These are phyloP conservation scores for Quercus agrifolia DNA, from an alignment of 306 rosid species.

Conservation along the genomic window DNA sequence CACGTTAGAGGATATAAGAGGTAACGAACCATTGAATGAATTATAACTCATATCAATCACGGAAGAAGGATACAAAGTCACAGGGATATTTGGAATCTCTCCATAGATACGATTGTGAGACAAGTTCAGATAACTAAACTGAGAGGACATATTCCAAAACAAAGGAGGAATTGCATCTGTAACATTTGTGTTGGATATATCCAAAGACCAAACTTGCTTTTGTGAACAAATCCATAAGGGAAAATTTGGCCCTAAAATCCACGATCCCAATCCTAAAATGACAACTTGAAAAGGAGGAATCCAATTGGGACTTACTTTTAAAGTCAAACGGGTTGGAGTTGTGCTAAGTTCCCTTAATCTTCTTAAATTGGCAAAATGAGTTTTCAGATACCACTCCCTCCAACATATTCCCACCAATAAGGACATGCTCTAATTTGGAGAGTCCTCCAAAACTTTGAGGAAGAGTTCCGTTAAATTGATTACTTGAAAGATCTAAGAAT, in stretches of 20 bases:
- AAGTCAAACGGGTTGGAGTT: neutral
- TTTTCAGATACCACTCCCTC: slow-evolving; percentile 3
- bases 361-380: slow-evolving; percentile 13
- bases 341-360: neutral
- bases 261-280: neutral
- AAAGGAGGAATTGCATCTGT: neutral
- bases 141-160: neutral
- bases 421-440: neutral
- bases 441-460: neutral
- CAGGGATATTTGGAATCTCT: neutral
- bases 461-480: neutral
- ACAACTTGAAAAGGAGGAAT: neutral
- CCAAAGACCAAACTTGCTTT: neutral
- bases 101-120: slow-evolving; percentile 26
- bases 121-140: neutral
- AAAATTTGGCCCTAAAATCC: slow-evolving; percentile 21
- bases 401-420: neutral
- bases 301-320: slow-evolving; percentile 3
- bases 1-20: neutral
- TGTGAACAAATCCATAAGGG: slow-evolving; percentile 25
- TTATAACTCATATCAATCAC: slow-evolving; percentile 3
- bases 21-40: slow-evolving; percentile 15
- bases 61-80: no score
- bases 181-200: neutral
- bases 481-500: neutral